A percentile compares a stretch with the other conserved stretches of the same genome.
phyloP scores from a whole-genome alignment of 2,329 filamentous ascomycete species.

The Periconia macrospinosa region DNA sequence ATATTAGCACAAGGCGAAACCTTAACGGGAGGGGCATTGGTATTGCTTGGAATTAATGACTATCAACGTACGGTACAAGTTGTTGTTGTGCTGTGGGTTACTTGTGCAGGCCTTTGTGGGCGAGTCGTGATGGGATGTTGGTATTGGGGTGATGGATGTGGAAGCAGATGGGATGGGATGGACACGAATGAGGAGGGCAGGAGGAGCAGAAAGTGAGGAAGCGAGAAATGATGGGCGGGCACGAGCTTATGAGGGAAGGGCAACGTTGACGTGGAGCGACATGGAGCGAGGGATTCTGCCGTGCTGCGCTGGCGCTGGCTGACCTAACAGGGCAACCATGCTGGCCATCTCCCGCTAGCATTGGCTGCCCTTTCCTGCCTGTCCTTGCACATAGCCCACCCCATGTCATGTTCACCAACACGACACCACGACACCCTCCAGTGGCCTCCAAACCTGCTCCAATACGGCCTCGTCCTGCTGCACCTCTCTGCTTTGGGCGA shows the following conservation, averaged over 20 bases:
- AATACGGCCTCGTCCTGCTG: conserved; percentile 11
- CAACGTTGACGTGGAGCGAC: too few species aligned
- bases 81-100: not conserved
- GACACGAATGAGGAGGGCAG: conserved; percentile 14
- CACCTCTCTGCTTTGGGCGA: conserved; percentile 22
- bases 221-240: conserved; percentile 22
- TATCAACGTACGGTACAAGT: too few species aligned
- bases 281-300: not conserved
- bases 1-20: conserved; percentile 1
- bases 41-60: too few species aligned
- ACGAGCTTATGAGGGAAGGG: conserved; percentile 31
- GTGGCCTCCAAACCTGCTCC: not conserved
- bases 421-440: not conserved
- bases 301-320: conserved; percentile 39
- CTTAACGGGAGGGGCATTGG: too few species aligned
- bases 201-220: conserved; percentile 23
- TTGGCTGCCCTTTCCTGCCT: conserved; percentile 28
- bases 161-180: conserved; percentile 13
- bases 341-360: conserved; percentile 25
- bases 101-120: conserved; percentile 8
- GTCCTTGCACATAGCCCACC: not conserved
- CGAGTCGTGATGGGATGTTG: conserved; percentile 6
- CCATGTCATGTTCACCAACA: too few species aligned
- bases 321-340: conserved; percentile 31
- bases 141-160: conserved; percentile 10